Evolutionary conservation across 441 rosid species (phyloP).

Genomic region (Pelargonium myrrhifolium): DNA sequence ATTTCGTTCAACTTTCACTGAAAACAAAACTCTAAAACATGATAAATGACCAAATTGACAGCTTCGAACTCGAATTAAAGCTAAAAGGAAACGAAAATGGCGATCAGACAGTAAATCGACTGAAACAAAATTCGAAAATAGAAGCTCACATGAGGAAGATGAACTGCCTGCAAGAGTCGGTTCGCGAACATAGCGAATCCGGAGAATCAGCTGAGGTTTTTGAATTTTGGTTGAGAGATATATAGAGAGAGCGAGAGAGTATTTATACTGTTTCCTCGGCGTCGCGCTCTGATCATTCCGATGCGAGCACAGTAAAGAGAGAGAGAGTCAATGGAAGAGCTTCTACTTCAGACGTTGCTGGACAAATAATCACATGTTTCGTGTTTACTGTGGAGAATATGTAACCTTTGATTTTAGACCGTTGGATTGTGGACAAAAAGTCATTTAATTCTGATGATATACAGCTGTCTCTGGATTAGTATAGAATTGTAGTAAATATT

Average conservation of each 20-base stretch:
- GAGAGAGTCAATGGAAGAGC: background rate
- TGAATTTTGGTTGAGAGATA: background rate
- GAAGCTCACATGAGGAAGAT: conserved; percentile 27
- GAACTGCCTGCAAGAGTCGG: conserved; percentile 42
- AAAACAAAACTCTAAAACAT: background rate
- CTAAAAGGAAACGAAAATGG: background rate
- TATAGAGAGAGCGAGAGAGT: background rate
- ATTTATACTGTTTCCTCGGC: background rate
- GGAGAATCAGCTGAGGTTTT: background rate
- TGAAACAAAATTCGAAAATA: too few relatives aligned
- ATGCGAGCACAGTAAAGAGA: background rate
- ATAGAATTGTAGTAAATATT: too few relatives aligned
- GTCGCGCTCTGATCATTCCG: conserved; percentile 4
- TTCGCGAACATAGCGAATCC: conserved; percentile 41
- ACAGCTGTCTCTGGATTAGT: too few relatives aligned
- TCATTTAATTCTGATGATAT: too few relatives aligned
- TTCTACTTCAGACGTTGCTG: background rate
- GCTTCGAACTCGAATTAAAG: background rate
- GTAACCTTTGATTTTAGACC: too few relatives aligned
- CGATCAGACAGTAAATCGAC: background rate
- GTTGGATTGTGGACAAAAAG: too few relatives aligned
- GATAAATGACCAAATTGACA: background rate
- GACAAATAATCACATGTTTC: background rate
- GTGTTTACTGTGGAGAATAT: too few relatives aligned
- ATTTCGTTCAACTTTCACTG: background rate